Base-by-base conservation (phyloP, 495 filamentous ascomycete genomes). In the Articulospora tetracladia region DNA sequence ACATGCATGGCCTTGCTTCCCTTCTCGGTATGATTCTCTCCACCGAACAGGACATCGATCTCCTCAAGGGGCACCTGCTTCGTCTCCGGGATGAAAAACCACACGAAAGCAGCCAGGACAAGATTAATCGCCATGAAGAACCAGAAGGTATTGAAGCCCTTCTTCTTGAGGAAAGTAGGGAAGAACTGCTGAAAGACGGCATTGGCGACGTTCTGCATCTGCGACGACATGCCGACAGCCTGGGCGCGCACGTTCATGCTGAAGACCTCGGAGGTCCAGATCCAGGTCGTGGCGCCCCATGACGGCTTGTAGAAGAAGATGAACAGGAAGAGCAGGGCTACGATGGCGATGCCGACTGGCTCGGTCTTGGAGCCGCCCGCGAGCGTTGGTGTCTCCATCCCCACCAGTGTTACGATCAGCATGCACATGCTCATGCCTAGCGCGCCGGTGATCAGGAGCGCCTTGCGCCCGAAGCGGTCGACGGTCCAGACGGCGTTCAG, bases 121-220 rank as follows among this genome's bases (percentile, higher is more conserved):
- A 85, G 81, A 60, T 84, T 89, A 53, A 90, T 75, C 1, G 84
- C 62, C 1, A 86, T 88, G 67, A 93, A 93, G 66, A 93, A 82
- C 47, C 49, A 66, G 55, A 66, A 62, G 3, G 63, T 26, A 36
- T 66, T 55, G 2, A 34, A 17, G 52, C 13, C 20, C 22, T 75
- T 0, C 74, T 77, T 59, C 81, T 79, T 66, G 81, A 72, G 66
- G 79, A 79, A 61, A 24, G 76, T 82, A 15, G 85, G 85, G 79
- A 86, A 87, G 75, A 86, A 86, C 61, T 86, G 83, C 57, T 86
- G 77, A 68, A 86, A 78, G 60, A 87, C 84, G 51, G 76, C 73
- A 67, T 86, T 83, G 66, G 83, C 84, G 57, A 87, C 82, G 60
- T 86, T 86, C 63, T 87, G 84, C 32, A 78, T 83, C 66, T 87